These are phyloP conservation scores for Beauveria australis DNA, from an alignment of 2,329 filamentous ascomycete genomes.

Conservation along the genomic window DNA sequence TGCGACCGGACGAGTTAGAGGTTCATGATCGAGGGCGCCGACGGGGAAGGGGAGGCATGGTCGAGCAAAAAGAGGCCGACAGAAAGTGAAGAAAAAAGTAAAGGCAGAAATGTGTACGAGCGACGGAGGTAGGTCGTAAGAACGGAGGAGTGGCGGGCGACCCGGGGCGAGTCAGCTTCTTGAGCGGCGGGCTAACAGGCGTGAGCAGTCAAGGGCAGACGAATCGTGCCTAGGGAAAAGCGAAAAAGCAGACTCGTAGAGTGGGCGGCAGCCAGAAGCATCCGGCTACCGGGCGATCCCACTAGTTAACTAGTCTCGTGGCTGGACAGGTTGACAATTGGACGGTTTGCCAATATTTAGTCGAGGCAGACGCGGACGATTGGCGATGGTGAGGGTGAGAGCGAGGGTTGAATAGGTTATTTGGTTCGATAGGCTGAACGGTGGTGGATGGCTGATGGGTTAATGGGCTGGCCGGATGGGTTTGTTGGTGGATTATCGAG, in stretches of 20 bases:
- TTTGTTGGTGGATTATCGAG: conserved; percentile 1
- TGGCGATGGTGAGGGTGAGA: not conserved
- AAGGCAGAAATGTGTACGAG: not conserved
- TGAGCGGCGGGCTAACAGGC: not conserved
- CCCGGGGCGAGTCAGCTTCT: conserved; percentile 11
- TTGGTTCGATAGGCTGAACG: not conserved
- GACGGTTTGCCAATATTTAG: not conserved
- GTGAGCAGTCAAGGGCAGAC: not conserved
- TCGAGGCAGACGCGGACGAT: not conserved
- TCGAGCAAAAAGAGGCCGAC: not conserved
- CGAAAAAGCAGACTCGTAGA: not conserved
- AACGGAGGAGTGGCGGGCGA: conserved; percentile 2
- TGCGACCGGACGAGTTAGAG: not conserved
- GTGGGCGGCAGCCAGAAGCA: not conserved
- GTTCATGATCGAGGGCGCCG: not conserved
- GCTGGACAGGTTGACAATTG: not conserved
- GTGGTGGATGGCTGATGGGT: not conserved
- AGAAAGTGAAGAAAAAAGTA: not conserved
- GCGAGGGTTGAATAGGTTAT: not conserved
- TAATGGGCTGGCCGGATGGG: not conserved
- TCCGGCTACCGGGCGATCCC: conserved; percentile 8
- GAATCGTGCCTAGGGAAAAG: not conserved
- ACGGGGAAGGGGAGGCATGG: not conserved
- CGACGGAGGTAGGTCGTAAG: too few relatives aligned
- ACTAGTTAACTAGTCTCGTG: not conserved